A percentile compares a stretch with the other conserved stretches of the same genome.
phyloP scores from a whole-genome alignment of 2,329 filamentous ascomycete species.

The Berkeleyomyces basicola region DNA sequence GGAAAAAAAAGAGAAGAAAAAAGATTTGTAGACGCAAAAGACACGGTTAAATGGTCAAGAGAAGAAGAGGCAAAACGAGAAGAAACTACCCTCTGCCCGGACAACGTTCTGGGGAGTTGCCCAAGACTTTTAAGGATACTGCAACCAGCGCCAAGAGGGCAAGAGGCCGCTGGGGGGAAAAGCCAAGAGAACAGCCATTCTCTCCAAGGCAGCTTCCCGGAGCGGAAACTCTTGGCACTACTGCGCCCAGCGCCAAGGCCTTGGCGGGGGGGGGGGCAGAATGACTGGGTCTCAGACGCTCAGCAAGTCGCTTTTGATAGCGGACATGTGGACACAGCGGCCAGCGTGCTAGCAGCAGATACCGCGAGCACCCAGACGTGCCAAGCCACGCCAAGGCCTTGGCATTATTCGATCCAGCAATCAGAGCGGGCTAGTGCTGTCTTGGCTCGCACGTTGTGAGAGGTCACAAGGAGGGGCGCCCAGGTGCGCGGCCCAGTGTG shows the following conservation, averaged over 20 bases:
- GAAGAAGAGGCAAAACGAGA: not conserved
- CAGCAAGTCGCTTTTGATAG: not conserved
- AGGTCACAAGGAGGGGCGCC: not conserved
- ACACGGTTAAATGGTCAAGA: not conserved
- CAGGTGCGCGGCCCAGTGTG: not conserved
- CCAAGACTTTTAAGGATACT: slow-evolving; percentile 12
- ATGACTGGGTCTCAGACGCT: not conserved
- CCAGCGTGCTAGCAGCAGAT: not conserved
- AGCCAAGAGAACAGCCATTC: not conserved
- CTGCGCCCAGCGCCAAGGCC: slow-evolving; percentile 14
- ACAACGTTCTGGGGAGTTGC: slow-evolving; percentile 9
- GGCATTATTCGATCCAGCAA: slow-evolving; percentile 9
- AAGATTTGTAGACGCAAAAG: not conserved
- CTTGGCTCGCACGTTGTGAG: not conserved
- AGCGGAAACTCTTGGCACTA: slow-evolving; percentile 14
- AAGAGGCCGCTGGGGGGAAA: not conserved
- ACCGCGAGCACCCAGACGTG: not conserved
- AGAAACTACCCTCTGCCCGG: not conserved
- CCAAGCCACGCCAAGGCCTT: slow-evolving; percentile 10
- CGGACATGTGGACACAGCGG: not conserved
- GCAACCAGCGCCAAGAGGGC: slow-evolving; percentile 9
- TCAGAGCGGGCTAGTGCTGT: not conserved
- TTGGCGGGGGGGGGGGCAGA: slow-evolving; percentile 10
- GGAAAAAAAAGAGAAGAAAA: not conserved
- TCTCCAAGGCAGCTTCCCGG: slow-evolving; percentile 7